These are phyloP conservation scores for Phialophora tarda DNA, from an alignment of 2,329 filamentous ascomycete genomes.

Conservation along the genomic window DNA sequence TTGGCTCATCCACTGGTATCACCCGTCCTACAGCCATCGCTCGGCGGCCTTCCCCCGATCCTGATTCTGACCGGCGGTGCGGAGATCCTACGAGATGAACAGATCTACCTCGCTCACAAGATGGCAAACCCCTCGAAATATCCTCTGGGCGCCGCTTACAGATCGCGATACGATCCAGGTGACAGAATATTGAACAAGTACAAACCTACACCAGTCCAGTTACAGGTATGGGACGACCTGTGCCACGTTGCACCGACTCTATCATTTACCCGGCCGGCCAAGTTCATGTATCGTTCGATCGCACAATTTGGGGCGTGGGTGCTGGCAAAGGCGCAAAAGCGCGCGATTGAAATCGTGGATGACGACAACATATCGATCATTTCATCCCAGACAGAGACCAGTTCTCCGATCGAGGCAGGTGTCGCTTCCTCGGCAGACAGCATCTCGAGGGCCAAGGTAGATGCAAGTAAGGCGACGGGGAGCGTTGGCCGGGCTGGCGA, in stretches of 20 bases:
- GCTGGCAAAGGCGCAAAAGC: slow-evolving; percentile 79
- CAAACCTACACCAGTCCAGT: slow-evolving; percentile 84
- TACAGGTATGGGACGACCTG: slow-evolving; percentile 95
- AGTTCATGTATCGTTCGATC: slow-evolving; percentile 91
- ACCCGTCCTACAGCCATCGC: slow-evolving; percentile 81
- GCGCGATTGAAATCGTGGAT: slow-evolving; percentile 78
- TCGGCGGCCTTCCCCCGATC: slow-evolving; percentile 87
- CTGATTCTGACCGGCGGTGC: slow-evolving; percentile 86
- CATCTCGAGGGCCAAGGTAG: slow-evolving; percentile 34
- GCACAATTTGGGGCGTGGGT: slow-evolving; percentile 95
- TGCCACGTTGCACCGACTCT: slow-evolving; percentile 91
- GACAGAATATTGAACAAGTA: slow-evolving; percentile 65
- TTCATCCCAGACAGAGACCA: slow-evolving; percentile 62
- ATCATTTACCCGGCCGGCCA: slow-evolving; percentile 95
- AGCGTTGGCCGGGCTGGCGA: slow-evolving; percentile 87
- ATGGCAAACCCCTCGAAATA: slow-evolving; percentile 83
- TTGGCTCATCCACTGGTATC: slow-evolving; percentile 88
- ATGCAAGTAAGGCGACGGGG: slow-evolving; percentile 35
- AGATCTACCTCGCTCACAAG: slow-evolving; percentile 94
- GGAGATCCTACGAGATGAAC: slow-evolving; percentile 89
- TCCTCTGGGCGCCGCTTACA: slow-evolving; percentile 66
- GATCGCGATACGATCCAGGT: slow-evolving; percentile 67
- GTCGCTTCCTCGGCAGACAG: slow-evolving; percentile 28
- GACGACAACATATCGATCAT: slow-evolving; percentile 79
- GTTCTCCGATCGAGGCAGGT: slow-evolving; percentile 37